A percentile compares a stretch with the other conserved stretches of the same genome.
phyloP scores from a whole-genome alignment of 1,284 basidiomycete species.

The Amylostereum areolatum region DNA sequence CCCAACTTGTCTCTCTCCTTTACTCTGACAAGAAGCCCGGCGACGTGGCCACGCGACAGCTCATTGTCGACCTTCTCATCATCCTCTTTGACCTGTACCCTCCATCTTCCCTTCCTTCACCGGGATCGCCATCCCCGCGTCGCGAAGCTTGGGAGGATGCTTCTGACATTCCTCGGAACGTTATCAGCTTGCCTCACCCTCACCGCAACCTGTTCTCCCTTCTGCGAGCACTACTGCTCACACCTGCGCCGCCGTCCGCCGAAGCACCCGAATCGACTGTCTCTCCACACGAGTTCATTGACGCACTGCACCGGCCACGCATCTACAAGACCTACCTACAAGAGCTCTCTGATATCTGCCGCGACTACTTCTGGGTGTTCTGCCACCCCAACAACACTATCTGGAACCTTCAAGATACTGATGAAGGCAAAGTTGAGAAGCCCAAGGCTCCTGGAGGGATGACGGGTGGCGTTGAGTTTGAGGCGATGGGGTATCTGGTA shows the following conservation, averaged over 20 bases:
- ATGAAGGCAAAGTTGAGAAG: conserved; percentile 80
- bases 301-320: conserved; percentile 73
- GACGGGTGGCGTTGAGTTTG: conserved; percentile 97
- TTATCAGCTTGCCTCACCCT: conserved; percentile 62
- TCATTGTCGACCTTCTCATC: conserved; percentile 83
- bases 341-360: conserved; percentile 84
- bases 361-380: conserved; percentile 99
- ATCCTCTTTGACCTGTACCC: conserved; percentile 84
- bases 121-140: conserved; percentile 29
- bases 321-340: conserved; percentile 90
- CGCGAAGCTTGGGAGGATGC: conserved; percentile 51
- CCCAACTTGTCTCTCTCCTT: conserved; percentile 75
- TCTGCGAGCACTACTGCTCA: conserved; percentile 64
- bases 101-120: conserved; percentile 53
- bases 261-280: conserved; percentile 61
- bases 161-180: conserved; percentile 31
- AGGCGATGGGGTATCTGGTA: conserved; percentile 94
- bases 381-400: conserved; percentile 92
- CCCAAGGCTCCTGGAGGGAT: conserved; percentile 95
- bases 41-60: conserved; percentile 83
- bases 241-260: conserved; percentile 66
- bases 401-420: conserved; percentile 79
- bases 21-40: conserved; percentile 98
- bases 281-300: conserved; percentile 86
- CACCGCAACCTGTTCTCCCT: conserved; percentile 68